phyloP scores from a whole-genome alignment of 2,329 filamentous ascomycete species.

The Magnaporthiopsis rhizophila region DNA sequence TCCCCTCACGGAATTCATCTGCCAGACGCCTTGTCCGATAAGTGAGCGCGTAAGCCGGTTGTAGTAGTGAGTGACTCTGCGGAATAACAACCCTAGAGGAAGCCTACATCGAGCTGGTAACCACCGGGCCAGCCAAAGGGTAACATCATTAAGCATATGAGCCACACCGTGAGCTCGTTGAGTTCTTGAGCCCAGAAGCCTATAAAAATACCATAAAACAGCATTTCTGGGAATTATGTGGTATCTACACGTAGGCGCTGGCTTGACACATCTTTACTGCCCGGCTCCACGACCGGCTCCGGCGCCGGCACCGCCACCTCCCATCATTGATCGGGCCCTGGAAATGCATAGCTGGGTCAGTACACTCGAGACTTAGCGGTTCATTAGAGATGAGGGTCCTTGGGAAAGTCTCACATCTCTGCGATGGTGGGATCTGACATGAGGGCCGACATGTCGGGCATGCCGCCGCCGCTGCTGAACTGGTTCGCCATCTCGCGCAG shows the following conservation, averaged over 20 bases:
- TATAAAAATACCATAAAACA: not conserved
- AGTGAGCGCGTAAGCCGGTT: too few relatives aligned
- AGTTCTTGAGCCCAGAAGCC: not conserved
- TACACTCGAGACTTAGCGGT: conserved; percentile 1
- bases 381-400: not conserved
- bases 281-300: conserved; percentile 12
- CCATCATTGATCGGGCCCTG: conserved; percentile 41
- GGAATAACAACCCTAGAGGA: too few relatives aligned
- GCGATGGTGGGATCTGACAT: conserved; percentile 92
- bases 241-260: not conserved
- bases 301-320: conserved; percentile 23
- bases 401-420: conserved; percentile 65
- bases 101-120: too few relatives aligned
- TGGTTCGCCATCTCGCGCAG: conserved; percentile 79
- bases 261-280: not conserved
- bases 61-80: too few relatives aligned
- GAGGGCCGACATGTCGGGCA: conserved; percentile 77
- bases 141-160: not conserved
- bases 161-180: too few relatives aligned
- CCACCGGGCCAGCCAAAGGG: too few relatives aligned
- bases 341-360: conserved; percentile 4
- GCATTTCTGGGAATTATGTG: not conserved
- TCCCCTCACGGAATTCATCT: too few relatives aligned
- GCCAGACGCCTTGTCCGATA: too few relatives aligned
- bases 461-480: conserved; percentile 70